Evolutionary conservation across 2,329 filamentous ascomycete species (phyloP).

Genomic region (Xylariomycetidae sp.): DNA sequence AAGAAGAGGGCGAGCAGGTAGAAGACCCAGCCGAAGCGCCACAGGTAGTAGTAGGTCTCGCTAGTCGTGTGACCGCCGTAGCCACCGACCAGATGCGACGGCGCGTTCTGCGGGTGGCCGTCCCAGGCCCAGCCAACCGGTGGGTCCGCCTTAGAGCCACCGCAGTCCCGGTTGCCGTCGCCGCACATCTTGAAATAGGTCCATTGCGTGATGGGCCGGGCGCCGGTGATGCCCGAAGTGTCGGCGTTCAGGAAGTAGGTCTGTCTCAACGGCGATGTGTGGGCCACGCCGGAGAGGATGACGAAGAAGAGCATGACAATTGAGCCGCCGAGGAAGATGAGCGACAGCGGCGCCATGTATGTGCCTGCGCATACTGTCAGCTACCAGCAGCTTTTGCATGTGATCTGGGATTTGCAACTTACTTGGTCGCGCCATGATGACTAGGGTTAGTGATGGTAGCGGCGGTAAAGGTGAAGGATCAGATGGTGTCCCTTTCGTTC

Average conservation of each 20-base stretch:
- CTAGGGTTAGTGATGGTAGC: too few relatives aligned
- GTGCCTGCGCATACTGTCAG: conserved; percentile 8
- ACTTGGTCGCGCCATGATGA: too few relatives aligned
- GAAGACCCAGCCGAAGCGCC: conserved; percentile 90
- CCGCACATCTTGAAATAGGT: conserved; percentile 85
- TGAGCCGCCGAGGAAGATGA: conserved; percentile 42
- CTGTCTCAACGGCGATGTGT: conserved; percentile 53
- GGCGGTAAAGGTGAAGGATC: too few relatives aligned
- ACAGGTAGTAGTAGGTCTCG: conserved; percentile 69
- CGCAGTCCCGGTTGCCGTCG: conserved; percentile 58
- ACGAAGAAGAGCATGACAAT: conserved; percentile 53
- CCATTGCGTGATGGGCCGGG: conserved; percentile 69
- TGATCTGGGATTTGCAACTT: too few relatives aligned
- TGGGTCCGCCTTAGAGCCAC: conserved; percentile 53
- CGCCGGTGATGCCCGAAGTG: conserved; percentile 65
- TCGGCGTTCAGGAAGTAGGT: conserved; percentile 84
- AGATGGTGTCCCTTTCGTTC: too few relatives aligned
- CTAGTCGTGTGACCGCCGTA: conserved; percentile 52
- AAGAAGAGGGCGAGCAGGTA: conserved; percentile 82
- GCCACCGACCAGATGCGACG: conserved; percentile 41
- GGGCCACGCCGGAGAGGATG: conserved; percentile 49
- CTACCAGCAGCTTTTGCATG: too few relatives aligned
- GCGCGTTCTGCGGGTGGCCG: conserved; percentile 36
- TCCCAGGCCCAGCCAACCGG: conserved; percentile 68
- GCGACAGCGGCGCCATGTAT: conserved; percentile 20